Base-by-base conservation (phyloP, 2,329 filamentous ascomycete species). In the Aschersonia sp. region DNA sequence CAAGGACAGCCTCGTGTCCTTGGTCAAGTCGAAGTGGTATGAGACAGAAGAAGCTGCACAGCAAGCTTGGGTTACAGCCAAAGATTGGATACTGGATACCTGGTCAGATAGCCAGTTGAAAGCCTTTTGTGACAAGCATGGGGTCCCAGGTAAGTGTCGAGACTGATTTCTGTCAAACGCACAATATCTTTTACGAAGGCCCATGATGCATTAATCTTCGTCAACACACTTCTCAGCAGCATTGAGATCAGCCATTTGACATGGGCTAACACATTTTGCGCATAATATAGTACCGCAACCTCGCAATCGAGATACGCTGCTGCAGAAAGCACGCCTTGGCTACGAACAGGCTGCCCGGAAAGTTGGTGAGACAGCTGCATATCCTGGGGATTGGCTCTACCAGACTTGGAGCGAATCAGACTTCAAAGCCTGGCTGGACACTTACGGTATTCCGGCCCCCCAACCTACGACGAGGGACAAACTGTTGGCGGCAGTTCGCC, bases 371-470 rank as follows among this genome's bases (percentile, higher is more conserved):
- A 84, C 87, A 10, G 70, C 78, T 47, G 69, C 80, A n/a, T 97
- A 97, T 61, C 92, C 92, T 35, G 92, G 92, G 40, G 80, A 96
- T 69, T 97, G 92, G 92, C 71, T 97, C 43, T 98, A 96, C 62
- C 76, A 82, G 51, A 74, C 83, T 5, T 98, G 92, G 92, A 83
- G 85, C 47, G 86, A 95, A 54, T 96, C 89, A 54, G 91, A 96
- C 45, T 70, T 95, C 53, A 97, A 97, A 73, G 77, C 85, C 55
- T 98, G 86, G 84, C 82, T 96, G 44, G 92, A 97, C 59, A 82
- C 84, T 55, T 80, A 88, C 55, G 92, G 92, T 46, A 81, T 91
- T 65, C 83, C 87, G 9, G 85, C 78, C 48, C 91, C 92, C 51
- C 91, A 97, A 64, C 85, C 88, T 31, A 79, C 79, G 45, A 82